phyloP scores from a whole-genome alignment of 768 basidiomycete genomes.

The Podaxis mareebaensis region DNA sequence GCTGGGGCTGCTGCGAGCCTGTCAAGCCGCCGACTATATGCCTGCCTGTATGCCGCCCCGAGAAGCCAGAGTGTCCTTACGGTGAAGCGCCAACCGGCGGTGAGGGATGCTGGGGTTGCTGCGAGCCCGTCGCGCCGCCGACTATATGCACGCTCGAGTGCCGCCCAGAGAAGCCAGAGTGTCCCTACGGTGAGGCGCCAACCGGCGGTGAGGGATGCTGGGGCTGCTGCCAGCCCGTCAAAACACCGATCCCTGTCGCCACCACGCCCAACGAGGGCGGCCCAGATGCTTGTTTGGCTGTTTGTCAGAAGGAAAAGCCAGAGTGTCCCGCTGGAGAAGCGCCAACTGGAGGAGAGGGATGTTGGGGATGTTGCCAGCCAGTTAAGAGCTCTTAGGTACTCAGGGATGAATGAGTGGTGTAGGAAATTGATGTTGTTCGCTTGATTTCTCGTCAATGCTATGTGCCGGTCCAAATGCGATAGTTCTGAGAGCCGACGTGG shows the following conservation, averaged over 20 bases:
- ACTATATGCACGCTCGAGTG: not conserved
- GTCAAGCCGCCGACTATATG: not conserved
- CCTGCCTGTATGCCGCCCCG: not conserved
- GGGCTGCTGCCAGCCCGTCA: not conserved
- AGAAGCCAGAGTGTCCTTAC: not conserved
- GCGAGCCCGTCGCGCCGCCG: not conserved
- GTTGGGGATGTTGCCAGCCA: not conserved
- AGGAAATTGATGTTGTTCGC: not conserved
- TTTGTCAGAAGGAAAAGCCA: not conserved
- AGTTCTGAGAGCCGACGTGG: too few relatives aligned
- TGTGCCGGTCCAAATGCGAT: too few relatives aligned
- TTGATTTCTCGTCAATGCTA: not conserved
- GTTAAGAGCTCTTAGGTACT: not conserved
- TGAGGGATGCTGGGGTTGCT: slow-evolving; percentile 1
- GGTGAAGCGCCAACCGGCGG: not conserved
- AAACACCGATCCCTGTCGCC: not conserved
- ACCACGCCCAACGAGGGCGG: too few relatives aligned
- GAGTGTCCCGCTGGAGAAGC: not conserved
- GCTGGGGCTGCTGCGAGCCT: not conserved
- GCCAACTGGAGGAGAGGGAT: not conserved
- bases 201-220: not conserved
- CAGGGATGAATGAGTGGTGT: not conserved
- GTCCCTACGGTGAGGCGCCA: not conserved
- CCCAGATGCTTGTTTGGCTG: not conserved
- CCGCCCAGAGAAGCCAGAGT: not conserved